Evolutionary conservation across 2,329 filamentous ascomycete species (phyloP), one percentile per base, ranked within the genome.

Genomic region (Aspergillus sp.): DNA sequence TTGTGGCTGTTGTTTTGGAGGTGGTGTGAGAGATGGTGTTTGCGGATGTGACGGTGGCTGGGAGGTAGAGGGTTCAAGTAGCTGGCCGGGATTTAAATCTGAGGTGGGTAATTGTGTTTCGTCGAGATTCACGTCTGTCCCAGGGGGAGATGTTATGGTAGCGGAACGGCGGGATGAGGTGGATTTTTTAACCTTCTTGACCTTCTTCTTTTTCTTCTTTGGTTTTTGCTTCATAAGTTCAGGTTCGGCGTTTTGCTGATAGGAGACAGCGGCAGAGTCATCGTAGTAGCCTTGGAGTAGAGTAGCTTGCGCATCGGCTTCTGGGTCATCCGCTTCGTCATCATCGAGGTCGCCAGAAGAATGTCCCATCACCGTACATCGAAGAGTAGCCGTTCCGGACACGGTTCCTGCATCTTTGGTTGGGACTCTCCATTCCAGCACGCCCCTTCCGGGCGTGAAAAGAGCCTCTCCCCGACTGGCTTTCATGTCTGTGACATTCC

Each of bases 381-480:
- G 86, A 46, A 98, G 81, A 1, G 87, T 89, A 57, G 92, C 92
- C 57, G 86, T 87, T 1, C 89, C 85, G 17, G 85, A 84, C 2
- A 90, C 84, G 1, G 85, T 84, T 0, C 86, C 84, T 2, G 93
- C 83, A 60, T 96, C 93, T 77, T 92, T 93, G 25, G 87, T 85
- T 1, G 89, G 87, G 46, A 98, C 87, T 60, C 88, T 86, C 94
- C 94, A 98, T 76, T 96, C 91, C 8, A 97, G 82, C 1, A 85
- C 76, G 51, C 85, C 84, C 54, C 91, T 92, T 2, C 87, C 88
- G 0, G 90, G 87, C 57, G 87, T 90, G 79, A 93, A 97, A 60
- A 85, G 88, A 2, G 92, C 93, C 68, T 98, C 94, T 41, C 93
- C 94, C 66, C 87, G 88, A 67, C 88, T 91, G 2, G 93, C 87